Conservation (phyloP, 768 basidiomycete genomes). For the Pleurotus ostreatus region DNA sequence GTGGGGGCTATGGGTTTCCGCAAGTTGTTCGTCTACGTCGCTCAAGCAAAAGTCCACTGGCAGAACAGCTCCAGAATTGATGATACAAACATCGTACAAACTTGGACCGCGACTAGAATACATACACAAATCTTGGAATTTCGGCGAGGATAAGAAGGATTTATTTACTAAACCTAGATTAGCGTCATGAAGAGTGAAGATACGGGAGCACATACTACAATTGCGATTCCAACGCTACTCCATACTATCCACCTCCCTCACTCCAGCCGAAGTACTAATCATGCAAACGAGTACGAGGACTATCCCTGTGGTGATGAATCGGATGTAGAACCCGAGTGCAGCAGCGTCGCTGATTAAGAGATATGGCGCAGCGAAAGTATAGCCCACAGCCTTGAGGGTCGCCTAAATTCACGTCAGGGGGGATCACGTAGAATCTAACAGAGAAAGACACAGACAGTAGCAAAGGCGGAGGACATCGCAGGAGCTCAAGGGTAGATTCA, state of each 20-base stretch:
- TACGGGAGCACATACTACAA: no score
- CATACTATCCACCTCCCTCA: neutral
- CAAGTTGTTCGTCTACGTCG: no score
- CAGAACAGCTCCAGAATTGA: no score
- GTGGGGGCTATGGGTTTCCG: no score
- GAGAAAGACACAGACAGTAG: neutral
- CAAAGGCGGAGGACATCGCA: neutral
- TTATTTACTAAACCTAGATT: no score
- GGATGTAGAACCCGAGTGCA: neutral
- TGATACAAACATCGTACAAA: no score
- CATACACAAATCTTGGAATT: no score
- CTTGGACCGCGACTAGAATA: no score
- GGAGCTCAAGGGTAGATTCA: no score
- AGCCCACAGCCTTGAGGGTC: neutral
- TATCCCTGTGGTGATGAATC: conserved; percentile 4
- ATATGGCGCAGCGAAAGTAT: neutral
- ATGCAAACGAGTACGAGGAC: neutral
- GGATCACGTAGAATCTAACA: neutral
- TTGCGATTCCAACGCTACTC: neutral
- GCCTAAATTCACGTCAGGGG: neutral
- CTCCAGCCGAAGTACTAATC: neutral
- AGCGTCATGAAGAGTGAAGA: no score
- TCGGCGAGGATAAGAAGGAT: no score
- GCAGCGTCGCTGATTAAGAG: neutral
- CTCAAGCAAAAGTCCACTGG: no score